Evolutionary conservation across 345 rosid genomes (phyloP), one percentile per base, ranked within the genome.

Genomic region (Aegle marmelos): DNA sequence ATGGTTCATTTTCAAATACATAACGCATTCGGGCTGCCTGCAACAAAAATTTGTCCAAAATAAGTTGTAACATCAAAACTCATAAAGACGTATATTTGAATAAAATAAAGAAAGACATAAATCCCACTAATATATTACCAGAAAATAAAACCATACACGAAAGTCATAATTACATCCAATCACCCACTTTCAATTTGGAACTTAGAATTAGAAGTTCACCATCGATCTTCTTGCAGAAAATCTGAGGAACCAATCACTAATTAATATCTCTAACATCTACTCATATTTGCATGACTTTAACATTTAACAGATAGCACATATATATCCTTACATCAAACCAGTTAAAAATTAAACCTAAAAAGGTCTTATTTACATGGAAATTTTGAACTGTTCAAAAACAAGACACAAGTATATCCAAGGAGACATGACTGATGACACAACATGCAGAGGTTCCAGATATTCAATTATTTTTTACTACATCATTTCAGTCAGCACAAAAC

Each of bases 11-110:
- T 27, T 87, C 88, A 69, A 75, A 87, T 76, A 90, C 83, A 83
- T 85, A 96, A 34, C 99, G 98, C 99, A 96, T 96, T 79, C 99
- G 90, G 81, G 99, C 94, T 39, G 99, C 98, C 97, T 95, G 82
- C 79, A 77, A 77, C 22, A 68, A 57, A 59, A 31, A 56, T 68
- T 25, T 60, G 63, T 60, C 48, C 58, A 77, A 58, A 68, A 33
- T 19, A 64, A 71, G 57, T 22, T 59, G 37, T 22, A 78, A 63
- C 21, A 36, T 31, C 79, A 78, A 59, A 57, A 34, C 25, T 53
- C 41, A 60, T 21, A 24, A 39, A 50, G 17, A 36, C 68, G 1
- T 19, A 16, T 21, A 59, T 31, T 37, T 54, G 36, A 80, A 1
- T 24, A 65, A 63, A 62, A 60, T 9, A 58, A 68, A 31, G 24